Conservation (phyloP, 331 rosid species). For the Malus hybrid region DNA sequence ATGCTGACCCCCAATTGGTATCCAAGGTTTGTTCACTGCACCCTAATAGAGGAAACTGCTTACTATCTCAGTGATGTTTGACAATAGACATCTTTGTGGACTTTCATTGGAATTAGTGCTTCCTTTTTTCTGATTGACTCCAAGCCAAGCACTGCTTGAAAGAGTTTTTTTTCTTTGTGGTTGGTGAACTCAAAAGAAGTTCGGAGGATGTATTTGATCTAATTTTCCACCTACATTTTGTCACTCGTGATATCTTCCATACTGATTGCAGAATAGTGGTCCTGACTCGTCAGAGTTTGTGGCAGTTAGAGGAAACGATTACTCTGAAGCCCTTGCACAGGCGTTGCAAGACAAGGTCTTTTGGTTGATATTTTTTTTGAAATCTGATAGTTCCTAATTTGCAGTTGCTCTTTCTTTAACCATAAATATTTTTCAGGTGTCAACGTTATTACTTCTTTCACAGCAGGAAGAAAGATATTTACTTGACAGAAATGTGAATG, state of each 20-base stretch:
- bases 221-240: background rate
- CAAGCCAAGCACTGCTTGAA: background rate
- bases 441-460: constrained; percentile 69
- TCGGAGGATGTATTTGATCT: background rate
- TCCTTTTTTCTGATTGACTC: background rate
- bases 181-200: background rate
- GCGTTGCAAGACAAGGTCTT: constrained; percentile 87
- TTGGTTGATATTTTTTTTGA: background rate
- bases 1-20: constrained; percentile 23
- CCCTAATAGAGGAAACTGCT: background rate
- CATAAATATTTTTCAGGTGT: constrained; percentile 48
- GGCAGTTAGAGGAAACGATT: constrained; percentile 33
- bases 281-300: constrained; percentile 22
- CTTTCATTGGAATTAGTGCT: background rate
- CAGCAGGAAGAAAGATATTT: constrained; percentile 93
- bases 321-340: constrained; percentile 67
- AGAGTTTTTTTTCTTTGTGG: background rate
- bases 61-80: background rate
- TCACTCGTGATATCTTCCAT: background rate
- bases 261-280: constrained; percentile 31
- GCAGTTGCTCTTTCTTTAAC: background rate
- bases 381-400: background rate
- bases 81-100: background rate
- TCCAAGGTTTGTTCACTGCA: constrained; percentile 41
- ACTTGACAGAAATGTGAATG: constrained; percentile 74